These are phyloP conservation scores for Pontederia crassipes DNA, from an alignment of 176 grass and related monocot genomes.

Conservation along the genomic window DNA sequence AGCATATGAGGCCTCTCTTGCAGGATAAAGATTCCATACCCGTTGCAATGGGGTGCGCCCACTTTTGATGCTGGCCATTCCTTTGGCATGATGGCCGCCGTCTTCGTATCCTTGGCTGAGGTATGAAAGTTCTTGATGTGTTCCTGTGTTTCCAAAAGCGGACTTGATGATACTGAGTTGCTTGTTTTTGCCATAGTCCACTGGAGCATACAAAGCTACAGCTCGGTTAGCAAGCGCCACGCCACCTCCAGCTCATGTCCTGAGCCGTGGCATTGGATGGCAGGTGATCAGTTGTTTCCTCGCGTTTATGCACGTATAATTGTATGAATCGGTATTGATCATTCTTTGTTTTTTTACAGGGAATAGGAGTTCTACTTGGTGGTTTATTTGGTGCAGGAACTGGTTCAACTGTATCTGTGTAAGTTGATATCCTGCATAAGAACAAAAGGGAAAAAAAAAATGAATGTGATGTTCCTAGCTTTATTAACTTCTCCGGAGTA, in stretches of 20 bases:
- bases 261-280: constrained; percentile 94
- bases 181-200: constrained; percentile 44
- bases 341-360: constrained; percentile 29
- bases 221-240: constrained; percentile 86
- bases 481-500: not conserved
- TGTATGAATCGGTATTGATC: constrained; percentile 2
- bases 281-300: constrained; percentile 39
- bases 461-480: no score
- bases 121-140: constrained; percentile 11
- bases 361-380: constrained; percentile 72
- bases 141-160: not conserved
- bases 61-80: constrained; percentile 88
- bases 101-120: constrained; percentile 90
- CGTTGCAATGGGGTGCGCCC: constrained; percentile 91
- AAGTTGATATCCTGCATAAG: constrained; percentile 10
- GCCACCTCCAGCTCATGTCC: constrained; percentile 80
- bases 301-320: no score
- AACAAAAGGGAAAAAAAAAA: no score
- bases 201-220: constrained; percentile 79
- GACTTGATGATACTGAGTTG: not conserved
- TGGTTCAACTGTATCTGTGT: constrained; percentile 93
- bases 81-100: constrained; percentile 95
- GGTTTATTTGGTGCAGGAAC: constrained; percentile 78
- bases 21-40: constrained; percentile 96
- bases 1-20: not conserved